Conservation (phyloP, 495 filamentous ascomycete genomes). For the Glarea lozoyensis region DNA sequence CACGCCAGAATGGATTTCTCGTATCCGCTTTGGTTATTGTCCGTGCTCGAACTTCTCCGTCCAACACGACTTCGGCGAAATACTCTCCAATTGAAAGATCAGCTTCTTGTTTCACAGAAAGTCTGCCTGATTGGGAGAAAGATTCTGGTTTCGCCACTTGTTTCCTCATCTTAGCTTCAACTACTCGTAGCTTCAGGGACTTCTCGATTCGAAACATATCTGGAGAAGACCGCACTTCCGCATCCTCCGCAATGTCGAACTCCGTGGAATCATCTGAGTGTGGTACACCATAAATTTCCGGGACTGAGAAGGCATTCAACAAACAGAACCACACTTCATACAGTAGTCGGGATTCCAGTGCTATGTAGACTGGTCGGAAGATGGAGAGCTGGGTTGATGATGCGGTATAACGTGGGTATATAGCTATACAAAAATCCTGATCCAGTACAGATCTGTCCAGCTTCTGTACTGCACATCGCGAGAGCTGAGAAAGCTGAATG, state of each 20-base stretch:
- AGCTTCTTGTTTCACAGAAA: conserved; percentile 22
- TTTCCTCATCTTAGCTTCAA: conserved; percentile 46
- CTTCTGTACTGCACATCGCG: conserved; percentile 80
- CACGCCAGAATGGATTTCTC: conserved; percentile 86
- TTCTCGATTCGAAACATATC: conserved; percentile 53
- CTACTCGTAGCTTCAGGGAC: conserved; percentile 42
- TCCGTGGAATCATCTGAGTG: conserved; percentile 20
- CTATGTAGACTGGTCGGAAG: conserved; percentile 70
- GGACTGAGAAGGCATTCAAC: conserved; percentile 83
- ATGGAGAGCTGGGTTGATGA: conserved; percentile 55
- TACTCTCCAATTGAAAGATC: conserved; percentile 49
- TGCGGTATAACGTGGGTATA: conserved; percentile 72
- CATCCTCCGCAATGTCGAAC: conserved; percentile 27
- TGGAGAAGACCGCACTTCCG: conserved; percentile 18
- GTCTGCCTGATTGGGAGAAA: conserved; percentile 15
- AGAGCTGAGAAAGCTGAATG: conserved; percentile 84
- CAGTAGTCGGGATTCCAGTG: conserved; percentile 75
- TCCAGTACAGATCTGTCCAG: conserved; percentile 88
- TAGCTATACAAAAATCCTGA: conserved; percentile 88
- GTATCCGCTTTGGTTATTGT: conserved; percentile 78
- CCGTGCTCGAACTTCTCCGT: conserved; percentile 79
- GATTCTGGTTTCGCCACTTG: conserved; percentile 21
- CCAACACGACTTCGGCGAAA: conserved; percentile 85
- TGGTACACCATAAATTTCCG: conserved; percentile 70
- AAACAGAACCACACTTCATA: conserved; percentile 98